Percentiles rank a stretch among this genome's conserved stretches.
Conservation (phyloP, 2,329 filamentous ascomycete species). For the Penicillium freii region DNA sequence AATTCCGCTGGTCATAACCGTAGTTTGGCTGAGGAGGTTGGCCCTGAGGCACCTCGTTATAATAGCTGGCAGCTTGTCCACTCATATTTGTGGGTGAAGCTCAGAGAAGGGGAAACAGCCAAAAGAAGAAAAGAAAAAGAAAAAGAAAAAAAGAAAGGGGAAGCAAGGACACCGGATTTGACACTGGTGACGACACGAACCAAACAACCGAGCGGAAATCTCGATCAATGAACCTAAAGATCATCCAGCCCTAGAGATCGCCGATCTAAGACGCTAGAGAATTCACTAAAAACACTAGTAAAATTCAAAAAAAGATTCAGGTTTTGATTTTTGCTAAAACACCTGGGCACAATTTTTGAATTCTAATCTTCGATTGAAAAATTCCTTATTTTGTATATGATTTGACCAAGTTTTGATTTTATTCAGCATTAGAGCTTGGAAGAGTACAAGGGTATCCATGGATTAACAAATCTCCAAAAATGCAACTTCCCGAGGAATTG, state of each 20-base stretch:
- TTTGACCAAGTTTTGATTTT: background rate
- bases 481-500: background rate
- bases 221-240: background rate
- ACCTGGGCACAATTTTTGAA: no score
- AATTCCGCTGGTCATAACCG: constrained; percentile 14
- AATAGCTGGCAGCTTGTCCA: constrained; percentile 40
- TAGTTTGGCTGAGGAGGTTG: constrained; percentile 16
- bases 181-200: background rate
- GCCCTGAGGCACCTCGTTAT: constrained; percentile 27
- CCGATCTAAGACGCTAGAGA: background rate
- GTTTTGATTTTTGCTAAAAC: background rate
- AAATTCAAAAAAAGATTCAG: background rate
- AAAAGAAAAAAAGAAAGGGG: background rate
- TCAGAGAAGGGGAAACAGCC: background rate
- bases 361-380: background rate
- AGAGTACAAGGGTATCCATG: background rate
- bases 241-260: background rate
- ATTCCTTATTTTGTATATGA: background rate
- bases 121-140: no score
- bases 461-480: background rate
- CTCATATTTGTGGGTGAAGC: constrained; percentile 27
- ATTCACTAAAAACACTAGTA: background rate
- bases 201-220: background rate
- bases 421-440: background rate
- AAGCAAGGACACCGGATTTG: background rate